Percentiles rank a stretch among this genome's conserved stretches.
These are phyloP conservation scores for Syzygium aromaticum DNA, from an alignment of 345 rosid species.

Conservation along the genomic window DNA sequence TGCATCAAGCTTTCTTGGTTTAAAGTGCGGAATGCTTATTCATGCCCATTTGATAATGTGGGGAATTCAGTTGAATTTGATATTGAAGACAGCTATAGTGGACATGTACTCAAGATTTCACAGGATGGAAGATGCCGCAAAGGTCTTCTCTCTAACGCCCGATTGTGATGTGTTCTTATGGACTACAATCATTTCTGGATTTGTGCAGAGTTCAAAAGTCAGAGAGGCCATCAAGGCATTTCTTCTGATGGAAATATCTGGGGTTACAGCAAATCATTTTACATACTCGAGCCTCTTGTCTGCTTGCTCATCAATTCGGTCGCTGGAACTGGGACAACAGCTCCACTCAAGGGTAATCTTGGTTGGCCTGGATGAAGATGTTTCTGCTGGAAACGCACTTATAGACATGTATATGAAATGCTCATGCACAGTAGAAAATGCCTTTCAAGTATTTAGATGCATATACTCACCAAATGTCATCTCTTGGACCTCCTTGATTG, in stretches of 20 bases:
- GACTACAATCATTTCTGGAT: conserved; percentile 54
- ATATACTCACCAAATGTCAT: conserved; percentile 42
- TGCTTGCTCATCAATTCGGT: conserved; percentile 23
- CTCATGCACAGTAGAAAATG: conserved; percentile 26
- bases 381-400: conserved; percentile 55
- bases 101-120: conserved; percentile 42
- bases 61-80: conserved; percentile 44
- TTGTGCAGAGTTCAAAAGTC: conserved; percentile 25
- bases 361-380: conserved; percentile 35
- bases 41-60: conserved; percentile 39
- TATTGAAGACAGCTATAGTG: conserved; percentile 56
- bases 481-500: conserved; percentile 69
- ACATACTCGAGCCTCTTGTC: conserved; percentile 17
- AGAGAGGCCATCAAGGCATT: conserved; percentile 38
- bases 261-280: conserved; percentile 32
- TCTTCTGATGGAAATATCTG: conserved; percentile 36
- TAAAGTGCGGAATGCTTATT: conserved; percentile 37
- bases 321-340: conserved; percentile 45
- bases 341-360: conserved; percentile 41
- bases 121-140: conserved; percentile 38
- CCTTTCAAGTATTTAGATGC: conserved; percentile 30
- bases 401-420: conserved; percentile 66
- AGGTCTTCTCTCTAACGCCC: conserved; percentile 26
- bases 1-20: conserved; percentile 33
- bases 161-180: conserved; percentile 43